These are phyloP conservation scores for Plantago elongata DNA, from an alignment of 257 asterid genomes.

Conservation along the genomic window DNA sequence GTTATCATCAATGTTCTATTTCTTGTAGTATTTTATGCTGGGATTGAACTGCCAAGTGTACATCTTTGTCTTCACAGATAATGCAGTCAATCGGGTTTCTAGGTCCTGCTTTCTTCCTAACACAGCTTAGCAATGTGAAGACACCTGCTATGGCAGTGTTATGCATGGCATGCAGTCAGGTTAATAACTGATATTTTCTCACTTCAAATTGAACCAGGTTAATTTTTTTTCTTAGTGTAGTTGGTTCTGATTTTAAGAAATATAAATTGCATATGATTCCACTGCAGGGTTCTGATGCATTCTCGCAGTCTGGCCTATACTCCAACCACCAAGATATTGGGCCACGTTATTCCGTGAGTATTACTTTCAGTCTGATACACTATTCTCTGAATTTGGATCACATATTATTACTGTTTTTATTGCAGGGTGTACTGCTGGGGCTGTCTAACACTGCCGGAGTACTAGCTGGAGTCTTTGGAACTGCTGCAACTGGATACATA, in stretches of 20 bases:
- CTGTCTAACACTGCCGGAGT: slow-evolving; percentile 96
- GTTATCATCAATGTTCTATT: neutral
- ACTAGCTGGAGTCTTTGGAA: slow-evolving; percentile 94
- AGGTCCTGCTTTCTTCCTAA: slow-evolving; percentile 92
- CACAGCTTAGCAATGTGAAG: slow-evolving; percentile 69
- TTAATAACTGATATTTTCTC: slow-evolving; percentile 21
- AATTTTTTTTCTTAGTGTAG: neutral
- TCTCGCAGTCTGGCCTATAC: slow-evolving; percentile 94
- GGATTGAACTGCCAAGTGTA: neutral
- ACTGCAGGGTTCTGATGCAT: slow-evolving; percentile 89
- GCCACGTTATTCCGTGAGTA: slow-evolving; percentile 88
- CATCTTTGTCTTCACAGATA: slow-evolving; percentile 46
- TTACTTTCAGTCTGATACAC: neutral
- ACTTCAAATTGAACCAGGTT: slow-evolving; percentile 3
- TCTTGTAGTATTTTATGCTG: neutral
- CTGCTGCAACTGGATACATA: slow-evolving; percentile 96
- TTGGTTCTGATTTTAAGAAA: neutral
- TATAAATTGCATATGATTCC: slow-evolving; percentile 2
- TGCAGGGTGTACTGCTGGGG: slow-evolving; percentile 86
- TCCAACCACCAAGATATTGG: slow-evolving; percentile 99
- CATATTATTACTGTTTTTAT: slow-evolving; percentile 16
- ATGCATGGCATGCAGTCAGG: slow-evolving; percentile 99
- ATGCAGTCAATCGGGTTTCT: slow-evolving; percentile 95
- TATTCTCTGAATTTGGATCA: neutral
- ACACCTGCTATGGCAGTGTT: slow-evolving; percentile 89